A percentile compares a stretch with the other conserved stretches of the same genome.
These are phyloP conservation scores for Curvularia lunata DNA, from an alignment of 2,329 filamentous ascomycete genomes.

Conservation along the genomic window DNA sequence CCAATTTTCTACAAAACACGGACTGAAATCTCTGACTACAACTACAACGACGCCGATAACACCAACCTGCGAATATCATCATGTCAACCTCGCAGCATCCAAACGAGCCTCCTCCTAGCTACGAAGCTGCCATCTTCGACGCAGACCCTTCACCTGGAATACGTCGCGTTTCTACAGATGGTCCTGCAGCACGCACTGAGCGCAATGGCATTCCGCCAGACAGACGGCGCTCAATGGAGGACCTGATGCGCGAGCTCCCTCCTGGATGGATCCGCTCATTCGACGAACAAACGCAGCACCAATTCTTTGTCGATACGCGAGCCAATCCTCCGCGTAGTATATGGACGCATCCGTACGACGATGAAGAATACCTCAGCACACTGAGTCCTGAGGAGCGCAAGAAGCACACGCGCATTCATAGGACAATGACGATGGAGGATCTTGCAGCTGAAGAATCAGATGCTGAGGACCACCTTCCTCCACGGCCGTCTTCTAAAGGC, in stretches of 20 bases:
- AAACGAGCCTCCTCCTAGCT: constrained; percentile 43
- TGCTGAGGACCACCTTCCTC: constrained; percentile 35
- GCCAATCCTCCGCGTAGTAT: constrained; percentile 62
- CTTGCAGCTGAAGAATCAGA: constrained; percentile 53
- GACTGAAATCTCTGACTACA: not conserved
- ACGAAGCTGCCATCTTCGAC: constrained; percentile 41
- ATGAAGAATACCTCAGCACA: constrained; percentile 59
- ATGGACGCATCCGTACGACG: constrained; percentile 68
- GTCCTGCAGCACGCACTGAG: constrained; percentile 39
- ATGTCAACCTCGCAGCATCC: constrained; percentile 35
- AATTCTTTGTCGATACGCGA: constrained; percentile 68
- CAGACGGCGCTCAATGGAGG: constrained; percentile 66
- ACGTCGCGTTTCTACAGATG: constrained; percentile 41
- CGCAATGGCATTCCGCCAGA: constrained; percentile 62
- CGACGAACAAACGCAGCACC: constrained; percentile 61
- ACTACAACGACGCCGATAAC: not conserved
- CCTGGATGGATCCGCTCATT: constrained; percentile 64
- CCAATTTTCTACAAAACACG: not conserved
- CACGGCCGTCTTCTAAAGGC: constrained; percentile 15
- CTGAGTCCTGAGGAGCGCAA: constrained; percentile 59
- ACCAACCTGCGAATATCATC: not conserved
- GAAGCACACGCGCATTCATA: constrained; percentile 50
- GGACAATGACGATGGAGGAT: constrained; percentile 51
- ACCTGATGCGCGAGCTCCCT: constrained; percentile 62
- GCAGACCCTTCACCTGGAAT: constrained; percentile 31